phyloP scores from a whole-genome alignment of 352 stramenopile genomes.

The Pilasporangium apinafurcum region DNA sequence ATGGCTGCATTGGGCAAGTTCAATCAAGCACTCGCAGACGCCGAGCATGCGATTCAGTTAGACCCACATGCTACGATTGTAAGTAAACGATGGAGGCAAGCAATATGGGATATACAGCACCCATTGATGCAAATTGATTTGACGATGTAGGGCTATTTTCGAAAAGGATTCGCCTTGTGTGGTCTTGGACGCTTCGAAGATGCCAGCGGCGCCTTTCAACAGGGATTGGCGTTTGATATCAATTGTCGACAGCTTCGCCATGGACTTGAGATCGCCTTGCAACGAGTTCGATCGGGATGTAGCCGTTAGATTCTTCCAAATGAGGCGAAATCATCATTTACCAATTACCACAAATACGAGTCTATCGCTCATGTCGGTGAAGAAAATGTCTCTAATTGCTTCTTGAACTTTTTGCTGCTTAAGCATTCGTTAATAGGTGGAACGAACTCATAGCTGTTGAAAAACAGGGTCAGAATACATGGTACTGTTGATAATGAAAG shows the following conservation, averaged over 20 bases:
- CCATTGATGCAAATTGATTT: background rate
- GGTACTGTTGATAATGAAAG: too few species aligned
- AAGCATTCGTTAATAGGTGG: too few species aligned
- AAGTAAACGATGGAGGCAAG: conserved; percentile 2
- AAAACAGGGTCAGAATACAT: too few species aligned
- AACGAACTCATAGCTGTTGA: too few species aligned
- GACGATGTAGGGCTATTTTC: conserved; percentile 51
- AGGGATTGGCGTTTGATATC: conserved; percentile 56
- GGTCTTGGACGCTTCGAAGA: conserved; percentile 40
- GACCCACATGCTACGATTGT: conserved; percentile 49
- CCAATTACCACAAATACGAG: too few species aligned
- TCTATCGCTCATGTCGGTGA: too few species aligned
- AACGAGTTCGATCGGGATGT: conserved; percentile 8
- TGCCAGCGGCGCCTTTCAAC: conserved; percentile 50
- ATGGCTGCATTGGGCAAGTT: conserved; percentile 43
- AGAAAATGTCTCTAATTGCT: too few species aligned
- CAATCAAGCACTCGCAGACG: conserved; percentile 36
- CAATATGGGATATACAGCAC: too few species aligned
- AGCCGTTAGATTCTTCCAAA: too few species aligned
- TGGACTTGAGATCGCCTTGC: conserved; percentile 42
- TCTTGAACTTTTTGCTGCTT: too few species aligned
- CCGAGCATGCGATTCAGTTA: conserved; percentile 39
- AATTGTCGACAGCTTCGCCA: conserved; percentile 50
- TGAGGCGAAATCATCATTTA: too few species aligned
- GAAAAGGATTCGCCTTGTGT: conserved; percentile 57